phyloP scores from a whole-genome alignment of 2,329 filamentous ascomycete genomes.

The Chaetomiaceae sp. region DNA sequence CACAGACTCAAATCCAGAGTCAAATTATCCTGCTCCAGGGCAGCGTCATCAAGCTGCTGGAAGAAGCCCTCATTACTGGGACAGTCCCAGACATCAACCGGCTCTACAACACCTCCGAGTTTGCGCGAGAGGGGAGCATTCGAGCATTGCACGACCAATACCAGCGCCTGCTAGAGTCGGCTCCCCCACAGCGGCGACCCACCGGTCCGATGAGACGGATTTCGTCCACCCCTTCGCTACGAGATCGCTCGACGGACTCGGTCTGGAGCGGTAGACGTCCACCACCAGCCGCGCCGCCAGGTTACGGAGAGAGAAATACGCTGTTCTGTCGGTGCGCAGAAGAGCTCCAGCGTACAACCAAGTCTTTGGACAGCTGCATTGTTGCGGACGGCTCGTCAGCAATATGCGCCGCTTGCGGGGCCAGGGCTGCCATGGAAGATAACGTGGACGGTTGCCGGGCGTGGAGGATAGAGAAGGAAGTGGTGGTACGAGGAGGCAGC shows the following conservation, averaged over 20 bases:
- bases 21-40: constrained; percentile 36
- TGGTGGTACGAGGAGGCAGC: constrained; percentile 9
- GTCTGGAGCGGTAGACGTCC: not conserved
- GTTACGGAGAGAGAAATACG: constrained; percentile 18
- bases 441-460: constrained; percentile 14
- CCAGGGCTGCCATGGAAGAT: constrained; percentile 24
- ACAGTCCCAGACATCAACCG: constrained; percentile 28
- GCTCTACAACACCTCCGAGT: constrained; percentile 32
- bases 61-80: constrained; percentile 33
- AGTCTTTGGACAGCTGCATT: not conserved
- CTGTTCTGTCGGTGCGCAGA: constrained; percentile 33
- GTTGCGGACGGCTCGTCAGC: not conserved
- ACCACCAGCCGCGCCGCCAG: too few relatives aligned
- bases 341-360: constrained; percentile 27
- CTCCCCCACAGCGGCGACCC: constrained; percentile 11
- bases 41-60: constrained; percentile 35
- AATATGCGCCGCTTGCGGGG: constrained; percentile 17
- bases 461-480: constrained; percentile 29
- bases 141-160: constrained; percentile 33
- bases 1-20: constrained; percentile 34
- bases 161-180: constrained; percentile 28
- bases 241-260: not conserved
- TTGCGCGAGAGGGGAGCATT: constrained; percentile 34
- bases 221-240: constrained; percentile 23
- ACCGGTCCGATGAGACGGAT: constrained; percentile 16